Conservation (phyloP, 2,329 filamentous ascomycete species). For the Aspergillus hiratsukae region DNA sequence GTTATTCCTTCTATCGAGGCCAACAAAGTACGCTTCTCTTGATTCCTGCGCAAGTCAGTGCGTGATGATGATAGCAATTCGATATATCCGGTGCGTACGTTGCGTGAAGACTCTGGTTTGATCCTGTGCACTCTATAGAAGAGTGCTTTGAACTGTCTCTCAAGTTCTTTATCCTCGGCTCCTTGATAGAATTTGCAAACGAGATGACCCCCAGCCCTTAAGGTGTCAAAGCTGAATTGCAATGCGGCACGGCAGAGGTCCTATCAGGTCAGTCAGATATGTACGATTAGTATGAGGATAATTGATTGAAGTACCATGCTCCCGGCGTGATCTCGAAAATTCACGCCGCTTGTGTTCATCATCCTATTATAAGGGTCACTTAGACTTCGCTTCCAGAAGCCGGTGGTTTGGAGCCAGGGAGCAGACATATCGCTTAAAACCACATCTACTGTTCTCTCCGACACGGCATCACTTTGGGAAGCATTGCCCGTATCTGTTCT, state of each 20-base stretch:
- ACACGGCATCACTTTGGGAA: conserved; percentile 26
- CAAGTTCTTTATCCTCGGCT: conserved; percentile 73
- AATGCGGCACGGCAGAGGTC: conserved; percentile 86
- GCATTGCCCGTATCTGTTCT: not conserved
- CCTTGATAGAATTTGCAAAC: conserved; percentile 98
- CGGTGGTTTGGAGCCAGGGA: conserved; percentile 80
- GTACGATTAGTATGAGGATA: not conserved
- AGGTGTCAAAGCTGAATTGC: conserved; percentile 76
- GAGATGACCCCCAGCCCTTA: conserved; percentile 80
- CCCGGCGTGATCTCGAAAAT: conserved; percentile 80
- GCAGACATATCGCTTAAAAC: conserved; percentile 99
- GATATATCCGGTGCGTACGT: conserved; percentile 47
- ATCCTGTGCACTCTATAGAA: conserved; percentile 79
- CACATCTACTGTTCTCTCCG: conserved; percentile 72
- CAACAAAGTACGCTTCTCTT: conserved; percentile 83
- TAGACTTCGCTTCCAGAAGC: conserved; percentile 80
- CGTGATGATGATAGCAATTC: conserved; percentile 1
- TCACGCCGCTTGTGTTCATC: conserved; percentile 95
- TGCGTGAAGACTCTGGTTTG: conserved; percentile 87
- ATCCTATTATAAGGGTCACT: conserved; percentile 96
- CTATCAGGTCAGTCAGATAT: conserved; percentile 43
- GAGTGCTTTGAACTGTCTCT: conserved; percentile 67
- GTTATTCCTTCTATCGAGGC: conserved; percentile 61
- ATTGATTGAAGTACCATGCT: conserved; percentile 70
- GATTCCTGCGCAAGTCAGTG: conserved; percentile 57